Percentiles rank a stretch among this genome's conserved stretches.
These are phyloP conservation scores for Pseudocercospora pini-densiflorae DNA, from an alignment of 2,329 filamentous ascomycete species.

Conservation along the genomic window DNA sequence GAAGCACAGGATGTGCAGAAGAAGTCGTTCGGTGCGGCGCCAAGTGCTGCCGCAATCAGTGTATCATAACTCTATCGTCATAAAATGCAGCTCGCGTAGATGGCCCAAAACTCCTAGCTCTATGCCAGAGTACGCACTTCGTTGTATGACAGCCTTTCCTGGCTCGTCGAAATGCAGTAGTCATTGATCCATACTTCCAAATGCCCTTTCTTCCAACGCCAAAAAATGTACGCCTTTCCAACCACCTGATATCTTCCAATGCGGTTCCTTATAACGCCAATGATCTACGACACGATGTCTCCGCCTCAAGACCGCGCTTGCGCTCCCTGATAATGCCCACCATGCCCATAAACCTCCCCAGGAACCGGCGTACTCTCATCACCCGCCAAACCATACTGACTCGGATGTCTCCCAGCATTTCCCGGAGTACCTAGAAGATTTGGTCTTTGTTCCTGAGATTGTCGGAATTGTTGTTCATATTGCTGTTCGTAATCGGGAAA, in stretches of 20 bases:
- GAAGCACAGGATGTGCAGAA: background rate
- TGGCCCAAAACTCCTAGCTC: too few relatives aligned
- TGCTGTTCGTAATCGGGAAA: background rate
- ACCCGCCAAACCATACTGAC: background rate
- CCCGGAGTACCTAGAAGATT: background rate
- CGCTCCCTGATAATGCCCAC: background rate
- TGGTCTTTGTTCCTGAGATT: background rate
- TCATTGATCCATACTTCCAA: background rate
- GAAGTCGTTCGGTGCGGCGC: background rate
- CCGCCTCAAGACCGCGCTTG: background rate
- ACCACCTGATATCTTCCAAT: background rate
- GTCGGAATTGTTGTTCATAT: constrained; percentile 2
- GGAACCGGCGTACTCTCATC: background rate
- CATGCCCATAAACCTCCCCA: background rate
- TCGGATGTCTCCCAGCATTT: constrained; percentile 6
- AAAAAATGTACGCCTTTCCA: too few relatives aligned
- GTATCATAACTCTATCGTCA: background rate
- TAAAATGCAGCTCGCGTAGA: background rate
- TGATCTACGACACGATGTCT: too few relatives aligned
- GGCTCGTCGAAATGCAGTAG: too few relatives aligned
- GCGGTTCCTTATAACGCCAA: background rate
- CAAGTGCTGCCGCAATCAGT: background rate
- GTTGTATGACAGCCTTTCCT: too few relatives aligned
- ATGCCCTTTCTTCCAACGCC: background rate
- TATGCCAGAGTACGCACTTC: too few relatives aligned